Conservation (phyloP, 2,329 filamentous ascomycete species). For the Colletotrichum simmondsii region DNA sequence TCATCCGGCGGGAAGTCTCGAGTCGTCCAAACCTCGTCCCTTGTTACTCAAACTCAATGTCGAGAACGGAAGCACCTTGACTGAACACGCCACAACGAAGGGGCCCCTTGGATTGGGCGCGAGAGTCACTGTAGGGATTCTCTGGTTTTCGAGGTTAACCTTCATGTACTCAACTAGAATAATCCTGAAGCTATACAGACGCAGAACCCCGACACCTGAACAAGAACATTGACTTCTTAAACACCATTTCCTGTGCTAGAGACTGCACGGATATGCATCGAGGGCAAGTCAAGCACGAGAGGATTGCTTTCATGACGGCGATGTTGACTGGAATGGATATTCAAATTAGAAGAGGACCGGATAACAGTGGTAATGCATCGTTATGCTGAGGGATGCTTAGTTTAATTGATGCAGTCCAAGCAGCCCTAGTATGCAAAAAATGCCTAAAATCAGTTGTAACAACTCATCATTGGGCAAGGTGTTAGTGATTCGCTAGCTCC, state of each 20-base stretch:
- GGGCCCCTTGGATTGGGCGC: not conserved
- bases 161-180: not conserved
- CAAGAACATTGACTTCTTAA: not conserved
- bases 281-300: not conserved
- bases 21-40: conserved; percentile 12
- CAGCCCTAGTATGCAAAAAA: not conserved
- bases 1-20: conserved; percentile 13
- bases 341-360: not conserved
- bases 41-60: conserved; percentile 20
- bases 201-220: not conserved
- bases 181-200: not conserved
- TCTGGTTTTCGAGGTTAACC: not conserved
- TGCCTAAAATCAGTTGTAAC: not conserved
- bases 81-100: not conserved
- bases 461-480: not conserved
- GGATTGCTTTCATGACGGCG: not conserved
- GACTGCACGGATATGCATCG: not conserved
- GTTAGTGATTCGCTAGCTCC: not conserved
- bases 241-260: not conserved
- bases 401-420: not conserved
- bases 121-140: not conserved
- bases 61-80: not conserved
- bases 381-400: not conserved
- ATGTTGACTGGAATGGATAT: not conserved
- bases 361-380: not conserved